Evolutionary conservation across 2,329 filamentous ascomycete genomes (phyloP), one percentile per base, ranked within the genome.

Genomic region (Diaporthe vexans): DNA sequence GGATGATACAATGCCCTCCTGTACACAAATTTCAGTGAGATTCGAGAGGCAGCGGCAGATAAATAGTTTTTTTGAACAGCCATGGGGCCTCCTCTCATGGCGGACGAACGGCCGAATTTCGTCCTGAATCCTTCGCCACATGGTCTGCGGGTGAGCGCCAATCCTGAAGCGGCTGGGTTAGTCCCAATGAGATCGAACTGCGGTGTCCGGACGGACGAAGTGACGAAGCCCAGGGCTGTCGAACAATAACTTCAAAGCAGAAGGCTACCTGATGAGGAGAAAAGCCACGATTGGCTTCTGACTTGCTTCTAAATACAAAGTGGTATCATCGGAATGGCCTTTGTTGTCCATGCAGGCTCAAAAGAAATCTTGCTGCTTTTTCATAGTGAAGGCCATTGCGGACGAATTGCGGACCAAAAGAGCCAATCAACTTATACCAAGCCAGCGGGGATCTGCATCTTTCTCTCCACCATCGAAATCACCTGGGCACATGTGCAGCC

Each of bases 391-490:
- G 15, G n/a, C 17, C 29, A 1, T 51, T 8, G 11, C 56, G 40
- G 43, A 24, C 69, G 17, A 61, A 26, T 29, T 21, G 19, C 46
- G 46, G 8, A 29, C 17, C 24, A 43, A 17, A 63, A n/a, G 33
- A 63, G 51, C 69, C 69, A 72, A 72, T 72, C 46, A 52, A 63
- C 69, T 72, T 72, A 72, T 46, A 72, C 33, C 46, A 35, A 54
- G 33, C 51, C 56, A 52, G 33, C 24, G 17, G 54, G 35, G 35
- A 10, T 10, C 7, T 26, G 57, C 4, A 2, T 63, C 17, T 35
- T 33, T 19, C 29, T 24, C 46, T 48, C 11, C 46, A 51, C 61
- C 29, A 1, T 19, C 29, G 21, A 19, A 21, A 52, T 9, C 3
- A n/a, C n/a, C n/a, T n/a, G n/a, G n/a, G n/a, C n/a, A n/a, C n/a